Evolutionary conservation across 2,329 filamentous ascomycete genomes (phyloP), one percentile per base, ranked within the genome.

Genomic region (Torrubiella hemipterigena): DNA sequence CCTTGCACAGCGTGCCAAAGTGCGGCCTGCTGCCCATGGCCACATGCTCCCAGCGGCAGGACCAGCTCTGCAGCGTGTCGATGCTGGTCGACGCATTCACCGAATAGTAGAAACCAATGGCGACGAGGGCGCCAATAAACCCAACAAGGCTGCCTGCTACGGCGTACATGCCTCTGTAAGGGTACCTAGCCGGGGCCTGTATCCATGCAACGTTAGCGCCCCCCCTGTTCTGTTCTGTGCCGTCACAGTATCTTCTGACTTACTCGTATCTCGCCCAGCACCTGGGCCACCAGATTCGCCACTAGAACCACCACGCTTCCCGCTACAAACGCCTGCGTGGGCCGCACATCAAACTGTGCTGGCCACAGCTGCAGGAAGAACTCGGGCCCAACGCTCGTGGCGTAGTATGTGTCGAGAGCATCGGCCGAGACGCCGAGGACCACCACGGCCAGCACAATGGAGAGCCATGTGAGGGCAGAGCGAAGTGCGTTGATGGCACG

Each of bases 61-160:
- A 68, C 73, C 73, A 78, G 50, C 68, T 73, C 45, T 75, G 59
- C 9, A 77, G 51, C 6, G 69, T 72, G 45, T 73, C 69, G 36
- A 56, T 54, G 7, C 56, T 58, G 11, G 51, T 52, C 4, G 72
- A 75, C 13, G 60, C 49, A 41, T 74, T 69, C 48, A 70, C 58
- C 33, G 58, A 58, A 44, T 74, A 77, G 49, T 70, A 74, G 49
- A 77, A 63, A 31, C 61, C 54, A 45, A 73, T 65, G 38, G 65
- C 62, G 33, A 74, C 54, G 30, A 75, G 47, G 23, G 67, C 61
- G 10, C 48, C 49, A 29, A 53, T 38, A 31, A 61, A 44, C 14
- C 43, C 47, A n/a, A n/a, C n/a, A n/a, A n/a, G n/a, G n/a, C n/a
- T n/a, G n/a, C n/a, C n/a, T n/a, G n/a, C n/a, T n/a, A n/a, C n/a